Evolutionary conservation across 495 filamentous ascomycete species (phyloP).

Genomic region (Jackrogersella multiformis): DNA sequence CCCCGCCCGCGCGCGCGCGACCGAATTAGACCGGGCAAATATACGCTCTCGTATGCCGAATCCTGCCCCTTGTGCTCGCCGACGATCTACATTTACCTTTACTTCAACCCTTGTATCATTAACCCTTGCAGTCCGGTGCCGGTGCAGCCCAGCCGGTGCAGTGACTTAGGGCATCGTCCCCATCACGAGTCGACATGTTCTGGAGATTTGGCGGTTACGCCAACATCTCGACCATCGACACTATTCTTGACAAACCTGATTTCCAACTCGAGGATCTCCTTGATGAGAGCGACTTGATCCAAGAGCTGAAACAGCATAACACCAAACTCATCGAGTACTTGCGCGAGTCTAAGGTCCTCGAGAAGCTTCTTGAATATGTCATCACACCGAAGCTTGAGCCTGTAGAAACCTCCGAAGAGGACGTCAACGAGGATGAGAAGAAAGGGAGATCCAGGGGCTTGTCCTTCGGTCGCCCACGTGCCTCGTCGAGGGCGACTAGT

Average conservation of each 20-base stretch:
- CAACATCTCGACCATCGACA: conserved; percentile 94
- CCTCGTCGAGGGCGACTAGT: conserved; percentile 52
- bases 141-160: conserved; percentile 44
- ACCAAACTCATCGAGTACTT: conserved; percentile 97
- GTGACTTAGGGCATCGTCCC: conserved; percentile 49
- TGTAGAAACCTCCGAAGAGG: conserved; percentile 68
- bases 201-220: conserved; percentile 99
- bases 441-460: conserved; percentile 61
- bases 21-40: neutral
- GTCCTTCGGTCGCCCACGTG: conserved; percentile 56
- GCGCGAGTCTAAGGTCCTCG: conserved; percentile 85
- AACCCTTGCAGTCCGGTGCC: conserved; percentile 21
- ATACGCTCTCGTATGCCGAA: conserved; percentile 31
- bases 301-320: conserved; percentile 98
- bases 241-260: conserved; percentile 92
- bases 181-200: conserved; percentile 77
- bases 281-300: conserved; percentile 93
- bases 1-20: neutral
- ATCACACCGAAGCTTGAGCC: conserved; percentile 74
- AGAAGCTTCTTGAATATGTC: conserved; percentile 90
- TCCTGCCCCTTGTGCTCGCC: conserved; percentile 5
- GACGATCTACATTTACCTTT: conserved; percentile 1
- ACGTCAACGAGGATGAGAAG: conserved; percentile 63
- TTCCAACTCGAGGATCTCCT: conserved; percentile 95
- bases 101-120: neutral